A percentile compares a stretch with the other conserved stretches of the same genome.
Conservation (phyloP, 345 rosid genomes). For the Eucalyptus marginata region DNA sequence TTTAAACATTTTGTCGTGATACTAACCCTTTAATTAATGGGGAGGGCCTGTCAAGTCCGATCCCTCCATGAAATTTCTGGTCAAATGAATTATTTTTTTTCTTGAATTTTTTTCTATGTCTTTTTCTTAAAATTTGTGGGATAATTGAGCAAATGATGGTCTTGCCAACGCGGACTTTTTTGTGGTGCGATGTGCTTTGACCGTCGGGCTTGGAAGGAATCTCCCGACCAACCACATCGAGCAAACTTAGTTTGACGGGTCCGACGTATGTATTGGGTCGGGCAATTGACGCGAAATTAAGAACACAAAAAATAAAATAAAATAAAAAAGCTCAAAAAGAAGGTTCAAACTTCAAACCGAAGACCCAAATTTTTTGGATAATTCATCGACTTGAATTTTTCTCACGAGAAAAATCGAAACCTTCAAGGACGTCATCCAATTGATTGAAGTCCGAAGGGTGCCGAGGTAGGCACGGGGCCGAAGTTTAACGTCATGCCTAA, state of each 20-base stretch:
- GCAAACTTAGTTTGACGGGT: not conserved
- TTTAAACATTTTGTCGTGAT: no score
- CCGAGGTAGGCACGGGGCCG: not conserved
- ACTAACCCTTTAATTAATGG: no score
- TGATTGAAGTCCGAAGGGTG: not conserved
- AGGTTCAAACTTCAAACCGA: not conserved
- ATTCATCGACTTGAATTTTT: not conserved
- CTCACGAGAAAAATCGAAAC: not conserved
- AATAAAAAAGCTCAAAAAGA: not conserved
- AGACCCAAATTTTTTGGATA: not conserved
- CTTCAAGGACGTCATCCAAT: no score
- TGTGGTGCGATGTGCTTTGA: not conserved
- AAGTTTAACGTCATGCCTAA: not conserved
- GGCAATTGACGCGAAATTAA: not conserved
- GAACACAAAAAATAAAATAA: not conserved
- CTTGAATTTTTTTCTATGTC: not conserved
- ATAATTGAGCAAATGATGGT: not conserved
- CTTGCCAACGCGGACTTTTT: not conserved
- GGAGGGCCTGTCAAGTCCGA: accelerated
- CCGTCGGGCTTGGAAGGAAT: not conserved
- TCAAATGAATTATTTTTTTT: not conserved
- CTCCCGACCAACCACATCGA: not conserved
- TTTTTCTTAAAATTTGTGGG: not conserved
- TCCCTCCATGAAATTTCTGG: not conserved
- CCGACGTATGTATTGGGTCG: not conserved